phyloP scores from a whole-genome alignment of 345 rosid genomes.

The Eucalyptus pauciflora region DNA sequence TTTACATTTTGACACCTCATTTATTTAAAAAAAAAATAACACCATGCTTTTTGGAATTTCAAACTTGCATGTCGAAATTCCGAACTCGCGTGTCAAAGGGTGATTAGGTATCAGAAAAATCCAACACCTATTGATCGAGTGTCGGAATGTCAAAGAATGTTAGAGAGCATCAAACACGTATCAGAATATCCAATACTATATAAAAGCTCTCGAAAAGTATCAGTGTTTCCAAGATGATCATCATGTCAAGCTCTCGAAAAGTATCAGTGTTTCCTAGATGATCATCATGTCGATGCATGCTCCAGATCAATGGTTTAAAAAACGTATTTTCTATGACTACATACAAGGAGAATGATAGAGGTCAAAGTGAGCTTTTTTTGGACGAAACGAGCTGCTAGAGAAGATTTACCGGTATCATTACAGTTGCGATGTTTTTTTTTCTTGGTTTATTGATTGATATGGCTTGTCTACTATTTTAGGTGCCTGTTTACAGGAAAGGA shows the following conservation, averaged over 20 bases:
- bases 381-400: neutral
- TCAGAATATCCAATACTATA: fast-evolving
- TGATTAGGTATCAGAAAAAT: too few relatives aligned
- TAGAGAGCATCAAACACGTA: fast-evolving
- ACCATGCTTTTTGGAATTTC: too few relatives aligned
- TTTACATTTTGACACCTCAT: too few relatives aligned
- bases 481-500: neutral
- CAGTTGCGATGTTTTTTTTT: neutral
- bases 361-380: neutral
- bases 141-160: fast-evolving
- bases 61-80: too few relatives aligned
- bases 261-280: fast-evolving
- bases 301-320: neutral
- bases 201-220: too few relatives aligned
- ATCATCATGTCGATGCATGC: neutral
- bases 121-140: fast-evolving
- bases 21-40: too few relatives aligned
- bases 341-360: neutral
- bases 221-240: fast-evolving
- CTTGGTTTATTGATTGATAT: neutral
- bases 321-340: neutral
- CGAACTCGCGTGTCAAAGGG: fast-evolving
- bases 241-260: neutral
- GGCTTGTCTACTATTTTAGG: neutral
- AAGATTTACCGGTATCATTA: neutral